These are phyloP conservation scores for Meyerozyma athensensis DNA, from an alignment of 1,139 yeast species.

Conservation along the genomic window DNA sequence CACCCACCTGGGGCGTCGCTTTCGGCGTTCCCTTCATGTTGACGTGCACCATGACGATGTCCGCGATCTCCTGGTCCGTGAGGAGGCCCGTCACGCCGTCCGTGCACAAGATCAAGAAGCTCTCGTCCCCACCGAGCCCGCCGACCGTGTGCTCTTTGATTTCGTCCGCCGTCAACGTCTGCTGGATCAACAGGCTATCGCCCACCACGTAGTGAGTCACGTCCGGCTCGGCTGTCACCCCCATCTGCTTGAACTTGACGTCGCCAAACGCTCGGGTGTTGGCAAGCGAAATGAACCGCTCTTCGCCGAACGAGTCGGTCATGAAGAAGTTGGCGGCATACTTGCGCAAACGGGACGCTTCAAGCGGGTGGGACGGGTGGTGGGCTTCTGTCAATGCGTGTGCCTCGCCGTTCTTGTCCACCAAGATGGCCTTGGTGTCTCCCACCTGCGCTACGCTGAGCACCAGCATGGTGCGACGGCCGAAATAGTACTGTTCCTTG, in stretches of 20 bases:
- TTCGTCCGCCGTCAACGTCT: slow-evolving; percentile 34
- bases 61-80: slow-evolving; percentile 89
- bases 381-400: slow-evolving; percentile 75
- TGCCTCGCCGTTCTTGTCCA: slow-evolving; percentile 73
- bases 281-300: slow-evolving; percentile 77
- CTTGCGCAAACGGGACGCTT: slow-evolving; percentile 64
- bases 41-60: slow-evolving; percentile 69
- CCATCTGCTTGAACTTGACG: slow-evolving; percentile 68
- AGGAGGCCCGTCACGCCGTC: slow-evolving; percentile 84
- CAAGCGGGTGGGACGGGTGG: slow-evolving; percentile 82
- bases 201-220: slow-evolving; percentile 64
- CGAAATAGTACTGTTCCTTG: slow-evolving; percentile 56
- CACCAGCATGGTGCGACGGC: slow-evolving; percentile 62
- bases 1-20: slow-evolving; percentile 84
- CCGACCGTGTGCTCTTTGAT: slow-evolving; percentile 40
- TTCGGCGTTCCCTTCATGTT: slow-evolving; percentile 59
- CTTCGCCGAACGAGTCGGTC: slow-evolving; percentile 94
- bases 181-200: slow-evolving; percentile 31
- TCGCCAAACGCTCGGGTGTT: slow-evolving; percentile 96
- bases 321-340: slow-evolving; percentile 70
- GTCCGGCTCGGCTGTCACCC: slow-evolving; percentile 92
- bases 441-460: slow-evolving; percentile 90
- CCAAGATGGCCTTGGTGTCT: slow-evolving; percentile 83
- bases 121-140: slow-evolving; percentile 72
- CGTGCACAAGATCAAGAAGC: slow-evolving; percentile 69